Percentiles rank a stretch among this genome's conserved stretches.
These are phyloP conservation scores for Ganoderma lingzhi DNA, from an alignment of 1,284 basidiomycete genomes.

Conservation along the genomic window DNA sequence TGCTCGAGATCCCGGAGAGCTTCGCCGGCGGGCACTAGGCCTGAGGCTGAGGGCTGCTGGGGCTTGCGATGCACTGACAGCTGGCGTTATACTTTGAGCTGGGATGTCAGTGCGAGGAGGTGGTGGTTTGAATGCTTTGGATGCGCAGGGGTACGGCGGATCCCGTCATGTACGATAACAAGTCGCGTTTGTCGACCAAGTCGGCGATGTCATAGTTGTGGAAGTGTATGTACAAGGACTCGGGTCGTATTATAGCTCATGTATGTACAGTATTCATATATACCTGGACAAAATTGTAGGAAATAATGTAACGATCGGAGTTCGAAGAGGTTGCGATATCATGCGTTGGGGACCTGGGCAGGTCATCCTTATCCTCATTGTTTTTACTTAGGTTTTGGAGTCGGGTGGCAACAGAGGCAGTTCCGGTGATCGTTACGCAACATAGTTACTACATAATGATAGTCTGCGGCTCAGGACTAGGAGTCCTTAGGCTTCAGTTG, in stretches of 20 bases:
- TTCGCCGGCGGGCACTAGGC: slow-evolving; percentile 14
- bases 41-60: neutral
- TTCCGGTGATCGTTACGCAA: no score
- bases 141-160: neutral
- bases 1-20: slow-evolving; percentile 40
- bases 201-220: neutral
- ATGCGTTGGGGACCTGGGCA: no score
- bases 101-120: slow-evolving; percentile 16
- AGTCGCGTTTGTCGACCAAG: neutral
- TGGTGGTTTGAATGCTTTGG: neutral
- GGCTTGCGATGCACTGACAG: slow-evolving; percentile 17
- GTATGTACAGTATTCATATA: slow-evolving; percentile 18
- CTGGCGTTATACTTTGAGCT: slow-evolving; percentile 36
- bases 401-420: no score
- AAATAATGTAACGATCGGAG: neutral
- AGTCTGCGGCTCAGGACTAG: no score
- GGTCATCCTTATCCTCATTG: no score
- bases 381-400: no score
- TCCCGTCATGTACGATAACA: neutral
- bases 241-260: slow-evolving; percentile 13
- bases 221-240: neutral
- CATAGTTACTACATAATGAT: no score
- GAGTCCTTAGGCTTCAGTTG: no score
- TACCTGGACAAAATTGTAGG: neutral
- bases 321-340: neutral